Evolutionary conservation across 1,284 basidiomycete genomes (phyloP).

Genomic region (Meira nashicola): DNA sequence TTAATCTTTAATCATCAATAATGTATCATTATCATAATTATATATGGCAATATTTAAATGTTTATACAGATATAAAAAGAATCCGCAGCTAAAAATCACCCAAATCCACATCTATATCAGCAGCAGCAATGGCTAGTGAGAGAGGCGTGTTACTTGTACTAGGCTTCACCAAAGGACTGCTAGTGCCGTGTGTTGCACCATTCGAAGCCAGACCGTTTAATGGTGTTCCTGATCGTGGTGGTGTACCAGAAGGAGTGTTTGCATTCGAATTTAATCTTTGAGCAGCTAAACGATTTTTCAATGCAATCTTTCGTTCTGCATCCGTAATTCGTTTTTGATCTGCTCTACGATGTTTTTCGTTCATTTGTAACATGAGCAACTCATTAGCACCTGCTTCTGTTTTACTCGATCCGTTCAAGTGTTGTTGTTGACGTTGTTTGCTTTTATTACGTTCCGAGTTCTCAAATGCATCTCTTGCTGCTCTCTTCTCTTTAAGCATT

Average conservation of each 20-base stretch:
- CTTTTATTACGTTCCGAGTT: constrained; percentile 2
- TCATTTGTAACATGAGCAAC: constrained; percentile 69
- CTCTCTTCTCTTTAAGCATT: constrained; percentile 32
- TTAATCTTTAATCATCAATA: no score
- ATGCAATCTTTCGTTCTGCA: constrained; percentile 65
- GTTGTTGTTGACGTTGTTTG: background rate
- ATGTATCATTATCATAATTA: no score
- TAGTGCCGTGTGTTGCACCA: constrained; percentile 8
- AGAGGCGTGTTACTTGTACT: constrained; percentile 21
- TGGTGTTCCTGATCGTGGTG: no score
- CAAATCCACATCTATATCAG: constrained; percentile 53
- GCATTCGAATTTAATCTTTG: background rate
- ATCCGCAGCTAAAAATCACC: constrained; percentile 53
- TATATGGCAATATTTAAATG: no score
- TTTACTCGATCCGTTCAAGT: background rate
- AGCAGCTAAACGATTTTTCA: constrained; percentile 61
- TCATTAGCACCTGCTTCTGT: constrained; percentile 42
- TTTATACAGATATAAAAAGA: background rate
- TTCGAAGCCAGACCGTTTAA: background rate
- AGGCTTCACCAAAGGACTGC: background rate
- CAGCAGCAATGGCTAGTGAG: constrained; percentile 18
- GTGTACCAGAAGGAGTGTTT: background rate
- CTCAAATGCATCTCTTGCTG: constrained; percentile 8
- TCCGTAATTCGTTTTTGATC: constrained; percentile 72
- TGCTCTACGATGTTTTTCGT: constrained; percentile 77